phyloP scores from a whole-genome alignment of 768 basidiomycete genomes.

The Lactifluus hygrophoroides region DNA sequence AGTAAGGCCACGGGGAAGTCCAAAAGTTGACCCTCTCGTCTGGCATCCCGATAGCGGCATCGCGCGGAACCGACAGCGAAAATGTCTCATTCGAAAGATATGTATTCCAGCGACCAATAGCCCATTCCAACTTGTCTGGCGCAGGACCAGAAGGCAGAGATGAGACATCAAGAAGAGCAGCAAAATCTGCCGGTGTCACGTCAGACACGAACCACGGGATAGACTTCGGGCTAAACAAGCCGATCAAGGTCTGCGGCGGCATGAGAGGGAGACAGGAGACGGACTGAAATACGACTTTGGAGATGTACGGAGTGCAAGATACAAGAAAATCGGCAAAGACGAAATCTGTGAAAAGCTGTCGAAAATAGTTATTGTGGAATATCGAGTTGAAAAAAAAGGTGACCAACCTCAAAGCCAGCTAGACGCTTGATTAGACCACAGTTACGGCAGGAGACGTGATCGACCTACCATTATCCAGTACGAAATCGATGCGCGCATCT shows the following conservation, averaged over 20 bases:
- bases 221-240: conserved; percentile 63
- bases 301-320: conserved; percentile 77
- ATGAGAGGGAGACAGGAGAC: conserved; percentile 15
- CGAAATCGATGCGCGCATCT: conserved; percentile 62
- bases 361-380: background rate
- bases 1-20: conserved; percentile 70
- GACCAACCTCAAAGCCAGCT: conserved; percentile 90
- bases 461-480: conserved; percentile 77
- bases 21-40: conserved; percentile 45
- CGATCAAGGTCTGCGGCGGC: background rate
- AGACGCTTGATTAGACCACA: background rate
- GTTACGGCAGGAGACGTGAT: background rate
- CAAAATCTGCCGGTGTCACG: conserved; percentile 83
- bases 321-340: conserved; percentile 91
- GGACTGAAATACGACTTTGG: conserved; percentile 87
- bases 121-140: conserved; percentile 38
- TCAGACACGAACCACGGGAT: conserved; percentile 98
- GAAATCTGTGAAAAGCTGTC: conserved; percentile 83
- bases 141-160: conserved; percentile 25
- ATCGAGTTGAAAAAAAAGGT: background rate
- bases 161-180: conserved; percentile 25
- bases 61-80: conserved; percentile 55
- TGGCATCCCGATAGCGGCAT: conserved; percentile 48
- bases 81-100: conserved; percentile 71
- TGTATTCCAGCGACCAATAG: conserved; percentile 63